Base-by-base conservation (phyloP, 2,329 filamentous ascomycete genomes). In the Ophiostoma australiae region DNA sequence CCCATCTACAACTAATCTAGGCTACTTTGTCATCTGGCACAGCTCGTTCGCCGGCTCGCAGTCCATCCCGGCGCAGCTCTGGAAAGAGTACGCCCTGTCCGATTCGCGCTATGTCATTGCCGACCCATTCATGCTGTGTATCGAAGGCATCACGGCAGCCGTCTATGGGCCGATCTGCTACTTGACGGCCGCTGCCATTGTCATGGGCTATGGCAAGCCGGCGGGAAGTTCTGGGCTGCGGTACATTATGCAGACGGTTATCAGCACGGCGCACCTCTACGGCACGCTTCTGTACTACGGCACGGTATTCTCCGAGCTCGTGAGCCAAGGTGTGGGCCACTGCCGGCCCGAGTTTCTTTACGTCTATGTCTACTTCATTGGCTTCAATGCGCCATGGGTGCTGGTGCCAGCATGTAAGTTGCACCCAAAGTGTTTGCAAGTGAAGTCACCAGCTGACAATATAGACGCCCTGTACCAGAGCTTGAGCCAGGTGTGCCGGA, bases 51-150 rank as follows among this genome's bases (percentile, higher is more conserved):
- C 89, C 0, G 82, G 85, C 13, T 87, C 87, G 72, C 90, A 93
- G 78, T 88, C 89, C 70, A 81, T 95, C 8, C 90, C 94, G 71
- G 92, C 90, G 2, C 92, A 97, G 81, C 83, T 97, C 65, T 97
- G 93, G 93, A 97, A 97, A 78, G 93, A 97, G 80, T 97, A 97
- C 78, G 86, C 91, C 3, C 84, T 94, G 44, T 94, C 91, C 2
- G 93, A 97, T 81, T 96, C 93, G 70, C 86, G 93, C 63, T 97
- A 97, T 77, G 82, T 97, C 75, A 93, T 90, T 2, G 88, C 89
- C 23, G 91, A 95, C 77, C 85, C 90, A 1, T 93, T 97, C 76
- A 93, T 95, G 75, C 82, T 97, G n/a, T 94, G 91, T 78, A 90
- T 97, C 79, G 93, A 97, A 83, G 88, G 86, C 23, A 87, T 97